Evolutionary conservation across 2,329 filamentous ascomycete genomes (phyloP), one percentile per base, ranked within the genome.

Genomic region (Pseudopyrenochaeta lycopersici): DNA sequence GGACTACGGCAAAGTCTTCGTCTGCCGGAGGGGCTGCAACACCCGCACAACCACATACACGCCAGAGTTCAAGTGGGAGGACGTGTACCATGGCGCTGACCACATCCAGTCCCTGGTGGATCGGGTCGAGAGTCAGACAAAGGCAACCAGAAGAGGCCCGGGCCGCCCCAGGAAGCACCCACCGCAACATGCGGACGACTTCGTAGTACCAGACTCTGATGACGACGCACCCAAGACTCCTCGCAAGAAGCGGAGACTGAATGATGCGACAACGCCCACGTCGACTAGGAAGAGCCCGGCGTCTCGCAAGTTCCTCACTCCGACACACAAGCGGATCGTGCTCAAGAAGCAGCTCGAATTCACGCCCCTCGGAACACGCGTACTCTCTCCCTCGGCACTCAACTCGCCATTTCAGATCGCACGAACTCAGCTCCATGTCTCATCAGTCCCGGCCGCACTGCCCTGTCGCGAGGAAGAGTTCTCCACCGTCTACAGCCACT

Each of bases 401-500:
- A 87, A 89, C 2, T 96, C 95, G 0, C 95, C 95, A 0, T 98
- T 97, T 70, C 92, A 96, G 66, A 85, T 96, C 55, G 96, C 95
- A 42, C 88, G 96, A 17, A 92, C 88, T 23, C 88, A 91, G 39
- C 85, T 99, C 1, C 95, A 99, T 72, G 95, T 99, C 23, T 95
- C 96, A 0, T 91, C 95, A 0, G 93, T 99, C 2, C 95, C 95
- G 1, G 84, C 89, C 11, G 91, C 91, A 39, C 84, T 99, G 5
- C 95, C 95, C 9, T 98, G 95, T 71, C 89, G 95, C 56, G 94
- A 97, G 71, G 87, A 87, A 30, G 96, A 99, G 72, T 99, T 99
- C 75, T 86, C 88, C 9, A 87, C 91, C 2, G 95, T 99, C 6
- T 97, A 98, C 71, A 91, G 91, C 4, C 92, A 98, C 74, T 87